Percentiles rank a stretch among this genome's conserved stretches.
Conservation (phyloP, 306 rosid species). For the Abrus precatorius region DNA sequence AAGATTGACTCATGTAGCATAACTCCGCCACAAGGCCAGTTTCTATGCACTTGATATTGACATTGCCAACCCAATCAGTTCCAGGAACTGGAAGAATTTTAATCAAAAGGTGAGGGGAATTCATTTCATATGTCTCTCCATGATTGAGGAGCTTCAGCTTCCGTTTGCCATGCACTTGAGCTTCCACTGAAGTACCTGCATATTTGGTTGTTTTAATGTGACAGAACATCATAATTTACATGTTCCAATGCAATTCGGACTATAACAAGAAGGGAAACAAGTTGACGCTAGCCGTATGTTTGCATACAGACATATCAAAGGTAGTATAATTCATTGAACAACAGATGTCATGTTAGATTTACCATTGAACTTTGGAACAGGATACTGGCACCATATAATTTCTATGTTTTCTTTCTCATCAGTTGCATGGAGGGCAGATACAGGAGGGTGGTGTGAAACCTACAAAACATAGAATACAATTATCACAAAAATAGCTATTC, state of each 20-base stretch:
- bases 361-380: constrained; percentile 65
- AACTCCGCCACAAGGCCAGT: constrained; percentile 68
- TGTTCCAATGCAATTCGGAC: constrained; percentile 16
- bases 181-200: constrained; percentile 71
- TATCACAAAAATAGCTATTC: neutral
- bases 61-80: constrained; percentile 67
- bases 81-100: constrained; percentile 64
- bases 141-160: constrained; percentile 66
- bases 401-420: constrained; percentile 66
- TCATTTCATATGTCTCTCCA: constrained; percentile 74
- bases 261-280: neutral
- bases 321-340: too few species aligned
- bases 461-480: constrained; percentile 24
- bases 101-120: constrained; percentile 58
- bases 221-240: constrained; percentile 1
- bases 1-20: constrained; percentile 51
- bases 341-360: neutral
- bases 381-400: constrained; percentile 63
- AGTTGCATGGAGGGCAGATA: constrained; percentile 77
- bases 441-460: constrained; percentile 93
- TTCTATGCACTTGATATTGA: constrained; percentile 60
- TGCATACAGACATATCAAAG: neutral
- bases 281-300: neutral
- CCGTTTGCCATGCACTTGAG: constrained; percentile 61
- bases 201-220: neutral